Conservation (phyloP, 108 stramenopile species). For the Epipyxis sp. region DNA sequence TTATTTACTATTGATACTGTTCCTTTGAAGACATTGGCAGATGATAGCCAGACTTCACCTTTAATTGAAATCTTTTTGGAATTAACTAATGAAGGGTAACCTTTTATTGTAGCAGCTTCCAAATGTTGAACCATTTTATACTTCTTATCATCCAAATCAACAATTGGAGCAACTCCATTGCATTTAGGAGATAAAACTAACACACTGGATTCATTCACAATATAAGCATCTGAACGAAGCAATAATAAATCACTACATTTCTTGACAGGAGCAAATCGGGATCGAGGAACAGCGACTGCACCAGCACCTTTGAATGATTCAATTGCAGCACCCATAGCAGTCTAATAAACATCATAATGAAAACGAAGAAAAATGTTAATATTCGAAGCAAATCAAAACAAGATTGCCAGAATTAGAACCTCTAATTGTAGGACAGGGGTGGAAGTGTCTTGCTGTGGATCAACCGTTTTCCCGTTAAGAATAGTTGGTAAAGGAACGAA, state of each 20-base stretch:
- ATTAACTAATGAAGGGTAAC: slow-evolving; percentile 82
- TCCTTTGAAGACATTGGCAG: slow-evolving; percentile 79
- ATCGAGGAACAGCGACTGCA: slow-evolving; percentile 75
- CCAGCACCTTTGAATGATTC: slow-evolving; percentile 85
- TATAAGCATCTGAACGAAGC: slow-evolving; percentile 91
- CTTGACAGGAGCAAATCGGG: slow-evolving; percentile 98
- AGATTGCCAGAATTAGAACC: too few relatives aligned
- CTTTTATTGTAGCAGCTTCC: slow-evolving; percentile 73
- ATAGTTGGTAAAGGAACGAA: slow-evolving; percentile 98
- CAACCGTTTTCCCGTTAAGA: slow-evolving; percentile 94
- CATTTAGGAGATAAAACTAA: slow-evolving; percentile 82
- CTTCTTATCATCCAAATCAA: slow-evolving; percentile 85
- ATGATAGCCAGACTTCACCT: slow-evolving; percentile 77
- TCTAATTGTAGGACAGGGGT: slow-evolving; percentile 83
- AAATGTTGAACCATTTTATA: slow-evolving; percentile 90
- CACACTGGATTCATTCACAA: slow-evolving; percentile 72
- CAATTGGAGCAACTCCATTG: slow-evolving; percentile 67
- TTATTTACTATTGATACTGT: slow-evolving; percentile 74
- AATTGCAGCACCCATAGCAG: slow-evolving; percentile 98
- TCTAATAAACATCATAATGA: too few relatives aligned
- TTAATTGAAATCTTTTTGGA: slow-evolving; percentile 82
- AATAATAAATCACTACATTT: slow-evolving; percentile 95
- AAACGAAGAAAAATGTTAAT: too few relatives aligned
- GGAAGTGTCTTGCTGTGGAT: slow-evolving; percentile 91
- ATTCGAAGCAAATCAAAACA: too few relatives aligned